phyloP scores from a whole-genome alignment of 2,329 filamentous ascomycete species.

The Fusarium subglutinans region DNA sequence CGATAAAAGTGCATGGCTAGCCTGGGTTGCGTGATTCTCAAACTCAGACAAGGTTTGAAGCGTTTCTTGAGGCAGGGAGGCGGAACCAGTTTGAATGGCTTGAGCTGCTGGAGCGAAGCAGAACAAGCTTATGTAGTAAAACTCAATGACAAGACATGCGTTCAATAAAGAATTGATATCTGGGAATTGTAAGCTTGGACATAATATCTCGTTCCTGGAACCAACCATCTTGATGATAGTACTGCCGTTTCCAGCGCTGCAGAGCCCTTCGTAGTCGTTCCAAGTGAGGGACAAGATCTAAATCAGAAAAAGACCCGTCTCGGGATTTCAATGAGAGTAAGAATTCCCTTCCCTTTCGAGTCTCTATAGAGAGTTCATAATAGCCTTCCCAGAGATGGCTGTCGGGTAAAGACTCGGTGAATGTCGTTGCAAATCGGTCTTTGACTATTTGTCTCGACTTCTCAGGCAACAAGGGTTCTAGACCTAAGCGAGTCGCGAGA shows the following conservation, averaged over 20 bases:
- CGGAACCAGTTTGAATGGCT: background rate
- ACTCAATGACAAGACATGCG: background rate
- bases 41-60: background rate
- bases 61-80: background rate
- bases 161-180: background rate
- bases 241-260: background rate
- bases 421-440: constrained; percentile 17
- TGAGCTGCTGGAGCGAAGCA: background rate
- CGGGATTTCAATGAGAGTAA: background rate
- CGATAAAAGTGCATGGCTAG: background rate
- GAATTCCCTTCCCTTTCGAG: constrained; percentile 22
- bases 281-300: background rate
- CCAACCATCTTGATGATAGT: background rate
- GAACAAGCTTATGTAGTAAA: background rate
- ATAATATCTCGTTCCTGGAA: accelerated
- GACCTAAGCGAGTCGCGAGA: constrained; percentile 4
- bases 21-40: background rate
- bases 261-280: background rate
- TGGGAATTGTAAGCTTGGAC: background rate
- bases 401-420: constrained; percentile 13
- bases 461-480: constrained; percentile 20
- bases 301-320: background rate
- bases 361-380: constrained; percentile 16
- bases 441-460: constrained; percentile 26
- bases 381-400: constrained; percentile 23